Evolutionary conservation across 352 stramenopile species (phyloP), one percentile per base, ranked within the genome.

Genomic region (Globisporangium splendens): DNA sequence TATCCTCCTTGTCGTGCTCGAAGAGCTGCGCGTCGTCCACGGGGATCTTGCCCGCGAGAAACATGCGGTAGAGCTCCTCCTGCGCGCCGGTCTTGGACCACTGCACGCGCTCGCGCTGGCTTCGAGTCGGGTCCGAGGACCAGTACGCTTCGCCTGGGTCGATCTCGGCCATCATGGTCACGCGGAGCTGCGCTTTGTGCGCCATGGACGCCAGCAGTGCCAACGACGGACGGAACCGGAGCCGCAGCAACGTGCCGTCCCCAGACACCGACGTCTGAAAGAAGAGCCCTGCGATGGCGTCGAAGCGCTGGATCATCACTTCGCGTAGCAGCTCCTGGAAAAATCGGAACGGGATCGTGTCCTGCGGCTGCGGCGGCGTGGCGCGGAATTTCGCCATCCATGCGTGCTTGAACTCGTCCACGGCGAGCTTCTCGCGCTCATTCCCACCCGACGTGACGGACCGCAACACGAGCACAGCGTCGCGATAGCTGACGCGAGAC

Each of bases 371-470:
- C 0, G 83, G 83, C 18, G 69, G 1, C 2, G 72, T 55, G 13
- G 75, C 77, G n/a, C 83, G 81, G 52, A 93, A 93, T 49, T 89
- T 90, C 56, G 56, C 51, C 43, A 83, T 55, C 83, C 83, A 93
- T 22, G 79, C 77, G 2, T 22, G 46, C 0, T 62, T 61, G 33
- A 93, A 70, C 63, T 93, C 83, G 47, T 62, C 61, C 3, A 87
- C 59, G 0, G 71, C 76, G 17, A 61, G 56, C 15, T 66, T 49
- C 59, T 91, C 81, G 1, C 65, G 66, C 17, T 74, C 68, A 4
- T 64, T 63, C 2, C 71, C 77, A 4, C 79, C 74, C 0, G 75
- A 55, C 0, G 81, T 89, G 47, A 88, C 75, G 0, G 67, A 46
- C 18, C 76, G 77, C 21, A 93, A 60, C 44, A 84, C 70, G 24